Evolutionary conservation across 371 early-diverging fungal species (phyloP).

Genomic region (Dichotomocladium elegans): DNA sequence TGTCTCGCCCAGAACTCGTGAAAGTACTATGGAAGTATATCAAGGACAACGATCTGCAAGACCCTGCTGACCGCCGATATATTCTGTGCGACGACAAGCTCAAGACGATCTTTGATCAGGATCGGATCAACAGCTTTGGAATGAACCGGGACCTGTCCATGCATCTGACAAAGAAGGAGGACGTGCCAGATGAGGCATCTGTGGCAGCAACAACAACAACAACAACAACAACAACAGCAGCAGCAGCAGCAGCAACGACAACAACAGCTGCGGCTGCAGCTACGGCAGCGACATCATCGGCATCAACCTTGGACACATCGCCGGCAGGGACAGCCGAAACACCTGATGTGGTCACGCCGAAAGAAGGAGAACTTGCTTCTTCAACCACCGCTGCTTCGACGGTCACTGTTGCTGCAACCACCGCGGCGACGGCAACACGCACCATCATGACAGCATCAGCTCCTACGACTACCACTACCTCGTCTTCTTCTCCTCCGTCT

Average conservation of each 20-base stretch:
- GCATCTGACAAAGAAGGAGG: conserved; percentile 45
- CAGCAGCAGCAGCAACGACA: not conserved
- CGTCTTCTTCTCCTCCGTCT: not conserved
- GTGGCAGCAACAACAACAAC: not conserved
- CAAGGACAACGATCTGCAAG: conserved; percentile 55
- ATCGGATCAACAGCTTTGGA: conserved; percentile 51
- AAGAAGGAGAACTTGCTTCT: conserved; percentile 14
- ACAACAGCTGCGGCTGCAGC: not conserved
- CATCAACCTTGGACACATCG: conserved; percentile 11
- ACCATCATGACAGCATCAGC: not conserved
- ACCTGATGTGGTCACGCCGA: conserved; percentile 21
- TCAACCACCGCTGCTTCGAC: not conserved
- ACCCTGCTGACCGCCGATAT: conserved; percentile 52
- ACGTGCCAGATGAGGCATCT: conserved; percentile 10
- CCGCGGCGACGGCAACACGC: not conserved
- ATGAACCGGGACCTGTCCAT: conserved; percentile 54
- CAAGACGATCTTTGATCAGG: conserved; percentile 45
- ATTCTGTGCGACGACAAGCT: conserved; percentile 54
- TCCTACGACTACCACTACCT: not conserved
- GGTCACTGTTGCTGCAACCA: not conserved
- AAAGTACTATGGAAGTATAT: conserved; percentile 58
- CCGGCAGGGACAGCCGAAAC: conserved; percentile 21
- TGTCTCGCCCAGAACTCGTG: conserved; percentile 54
- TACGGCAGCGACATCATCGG: not conserved
- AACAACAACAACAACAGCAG: not conserved